Evolutionary conservation across 805 yeast genomes (phyloP).

Genomic region (Isabelozyma heimii): DNA sequence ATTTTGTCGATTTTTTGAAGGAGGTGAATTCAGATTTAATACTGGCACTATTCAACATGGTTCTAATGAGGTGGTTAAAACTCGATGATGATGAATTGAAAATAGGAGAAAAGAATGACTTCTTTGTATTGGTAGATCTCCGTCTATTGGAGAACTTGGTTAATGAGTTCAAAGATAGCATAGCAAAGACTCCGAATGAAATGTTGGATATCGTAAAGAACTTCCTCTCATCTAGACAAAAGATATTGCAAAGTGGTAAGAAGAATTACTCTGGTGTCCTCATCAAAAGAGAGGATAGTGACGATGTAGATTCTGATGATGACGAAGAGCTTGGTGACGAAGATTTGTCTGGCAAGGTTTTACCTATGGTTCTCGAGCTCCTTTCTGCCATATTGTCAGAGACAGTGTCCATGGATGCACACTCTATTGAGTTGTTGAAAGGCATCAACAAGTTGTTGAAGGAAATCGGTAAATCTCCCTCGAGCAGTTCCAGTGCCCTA

Average conservation of each 20-base stretch:
- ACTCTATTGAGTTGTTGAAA: conserved; percentile 23
- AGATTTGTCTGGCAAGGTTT: conserved; percentile 11
- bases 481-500: conserved; percentile 10
- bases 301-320: conserved; percentile 25
- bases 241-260: conserved; percentile 8
- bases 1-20: conserved; percentile 42
- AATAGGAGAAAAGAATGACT: conserved; percentile 19
- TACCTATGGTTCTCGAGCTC: conserved; percentile 32
- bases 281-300: conserved; percentile 8
- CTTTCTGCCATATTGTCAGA: conserved; percentile 36
- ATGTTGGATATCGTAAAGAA: conserved; percentile 43
- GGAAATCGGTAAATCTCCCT: conserved; percentile 3
- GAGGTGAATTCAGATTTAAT: conserved; percentile 48
- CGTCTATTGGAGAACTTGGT: conserved; percentile 63
- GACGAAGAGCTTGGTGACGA: conserved; percentile 23
- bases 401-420: conserved; percentile 23
- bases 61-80: conserved; percentile 62
- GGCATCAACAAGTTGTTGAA: conserved; percentile 23
- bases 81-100: conserved; percentile 5
- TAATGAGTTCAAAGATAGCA: conserved; percentile 52
- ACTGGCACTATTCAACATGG: conserved; percentile 44
- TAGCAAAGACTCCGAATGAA: conserved; percentile 56
- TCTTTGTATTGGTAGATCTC: conserved; percentile 54
- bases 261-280: neutral
- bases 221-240: conserved; percentile 3